A percentile compares a stretch with the other conserved stretches of the same genome.
phyloP scores from a whole-genome alignment of 805 yeast species.

The Candida cerambycidarum region DNA sequence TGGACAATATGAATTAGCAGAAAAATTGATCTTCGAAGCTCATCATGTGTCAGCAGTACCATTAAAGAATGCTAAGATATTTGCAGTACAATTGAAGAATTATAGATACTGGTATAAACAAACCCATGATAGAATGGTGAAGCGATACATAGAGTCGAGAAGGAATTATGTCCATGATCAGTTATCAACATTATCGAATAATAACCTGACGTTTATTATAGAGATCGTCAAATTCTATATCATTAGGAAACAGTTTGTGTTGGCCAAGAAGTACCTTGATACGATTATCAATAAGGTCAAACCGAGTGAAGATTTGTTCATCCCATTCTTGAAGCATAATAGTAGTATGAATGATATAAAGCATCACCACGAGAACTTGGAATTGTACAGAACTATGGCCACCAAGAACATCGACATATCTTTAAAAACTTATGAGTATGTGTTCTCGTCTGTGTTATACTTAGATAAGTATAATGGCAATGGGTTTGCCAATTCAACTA shows the following conservation, averaged over 20 bases:
- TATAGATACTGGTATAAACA: constrained; percentile 28
- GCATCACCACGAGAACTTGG: constrained; percentile 24
- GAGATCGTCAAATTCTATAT: constrained; percentile 30
- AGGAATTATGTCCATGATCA: constrained; percentile 4
- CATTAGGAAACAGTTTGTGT: constrained; percentile 14
- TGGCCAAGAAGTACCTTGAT: constrained; percentile 24
- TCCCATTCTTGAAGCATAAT: constrained; percentile 29
- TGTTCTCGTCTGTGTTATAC: constrained; percentile 29
- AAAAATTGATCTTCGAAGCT: constrained; percentile 29
- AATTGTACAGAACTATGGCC: constrained; percentile 36
- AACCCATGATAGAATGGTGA: constrained; percentile 8
- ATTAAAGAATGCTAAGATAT: constrained; percentile 26
- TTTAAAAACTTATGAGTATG: constrained; percentile 28
- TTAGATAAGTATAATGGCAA: constrained; percentile 17
- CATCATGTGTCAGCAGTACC: constrained; percentile 31
- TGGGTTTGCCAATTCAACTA: constrained; percentile 18
- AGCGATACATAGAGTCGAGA: constrained; percentile 8
- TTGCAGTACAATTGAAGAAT: constrained; percentile 29
- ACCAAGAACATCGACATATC: constrained; percentile 22
- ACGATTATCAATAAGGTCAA: constrained; percentile 15
- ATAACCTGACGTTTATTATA: constrained; percentile 5
- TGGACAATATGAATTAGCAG: constrained; percentile 34
- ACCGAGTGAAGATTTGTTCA: constrained; percentile 26
- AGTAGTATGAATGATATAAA: constrained; percentile 18
- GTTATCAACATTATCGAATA: neutral